Percentiles rank a stretch among this genome's conserved stretches.
These are phyloP conservation scores for Exophiala oligosperma DNA, from an alignment of 2,329 filamentous ascomycete species.

Conservation along the genomic window DNA sequence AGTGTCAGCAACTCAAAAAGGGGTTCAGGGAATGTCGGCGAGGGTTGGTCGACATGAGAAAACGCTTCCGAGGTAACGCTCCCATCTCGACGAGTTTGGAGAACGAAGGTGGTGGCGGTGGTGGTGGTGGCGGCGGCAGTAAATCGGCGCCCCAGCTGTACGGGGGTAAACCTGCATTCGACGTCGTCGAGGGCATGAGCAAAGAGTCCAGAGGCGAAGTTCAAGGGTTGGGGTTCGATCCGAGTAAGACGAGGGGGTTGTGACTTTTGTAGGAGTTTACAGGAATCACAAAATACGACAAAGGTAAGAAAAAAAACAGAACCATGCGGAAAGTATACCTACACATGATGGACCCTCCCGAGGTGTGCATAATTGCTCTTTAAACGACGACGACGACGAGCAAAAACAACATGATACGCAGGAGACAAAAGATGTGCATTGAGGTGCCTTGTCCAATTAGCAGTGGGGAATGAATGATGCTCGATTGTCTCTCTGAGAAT, in stretches of 20 bases:
- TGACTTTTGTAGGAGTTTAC: constrained; percentile 22
- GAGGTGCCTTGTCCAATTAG: not conserved
- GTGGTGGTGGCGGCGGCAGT: constrained; percentile 36
- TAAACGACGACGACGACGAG: no score
- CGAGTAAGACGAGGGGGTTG: constrained; percentile 49
- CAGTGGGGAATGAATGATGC: no score
- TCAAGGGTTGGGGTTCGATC: constrained; percentile 40
- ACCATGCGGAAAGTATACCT: no score
- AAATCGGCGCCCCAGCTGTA: constrained; percentile 65
- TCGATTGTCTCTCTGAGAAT: no score
- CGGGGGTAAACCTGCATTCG: constrained; percentile 72
- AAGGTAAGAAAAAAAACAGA: no score
- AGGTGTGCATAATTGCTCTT: no score
- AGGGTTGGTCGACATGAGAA: constrained; percentile 97
- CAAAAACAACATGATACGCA: no score
- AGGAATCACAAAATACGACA: no score
- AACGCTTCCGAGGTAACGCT: constrained; percentile 92
- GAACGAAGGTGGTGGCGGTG: constrained; percentile 49
- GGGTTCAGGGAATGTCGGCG: constrained; percentile 94
- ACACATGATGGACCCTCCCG: no score
- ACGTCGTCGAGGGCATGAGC: constrained; percentile 66
- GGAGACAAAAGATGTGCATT: no score
- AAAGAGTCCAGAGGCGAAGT: constrained; percentile 53
- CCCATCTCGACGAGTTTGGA: constrained; percentile 71
- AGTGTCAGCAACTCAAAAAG: constrained; percentile 90